phyloP scores from a whole-genome alignment of 257 asterid species.

The Solanum clarkiae region DNA sequence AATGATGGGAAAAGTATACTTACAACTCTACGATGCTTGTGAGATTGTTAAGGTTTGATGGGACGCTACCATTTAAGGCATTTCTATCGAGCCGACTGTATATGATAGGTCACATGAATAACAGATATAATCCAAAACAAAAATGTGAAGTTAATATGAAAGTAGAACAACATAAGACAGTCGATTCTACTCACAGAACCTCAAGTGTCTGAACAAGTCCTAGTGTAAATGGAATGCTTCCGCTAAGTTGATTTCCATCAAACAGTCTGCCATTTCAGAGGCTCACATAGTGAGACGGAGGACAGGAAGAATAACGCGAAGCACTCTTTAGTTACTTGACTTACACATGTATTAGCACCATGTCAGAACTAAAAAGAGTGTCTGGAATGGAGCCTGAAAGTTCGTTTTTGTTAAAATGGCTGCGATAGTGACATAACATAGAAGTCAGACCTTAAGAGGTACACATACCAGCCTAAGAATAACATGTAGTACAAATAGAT shows the following conservation, averaged over 20 bases:
- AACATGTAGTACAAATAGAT: neutral
- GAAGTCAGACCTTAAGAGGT: slow-evolving; percentile 11
- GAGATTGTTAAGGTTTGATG: slow-evolving; percentile 60
- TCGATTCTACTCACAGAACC: slow-evolving; percentile 75
- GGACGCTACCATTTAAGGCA: slow-evolving; percentile 42
- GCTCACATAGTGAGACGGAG: neutral
- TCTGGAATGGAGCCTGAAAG: slow-evolving; percentile 68
- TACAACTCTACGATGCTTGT: slow-evolving; percentile 64
- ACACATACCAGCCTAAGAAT: neutral
- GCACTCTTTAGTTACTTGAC: slow-evolving; percentile 7
- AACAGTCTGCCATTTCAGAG: slow-evolving; percentile 35
- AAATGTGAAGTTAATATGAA: neutral
- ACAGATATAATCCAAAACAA: neutral
- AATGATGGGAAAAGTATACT: slow-evolving; percentile 4
- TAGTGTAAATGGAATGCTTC: slow-evolving; percentile 63
- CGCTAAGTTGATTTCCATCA: slow-evolving; percentile 62
- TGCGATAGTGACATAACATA: slow-evolving; percentile 15
- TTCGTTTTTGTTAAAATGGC: slow-evolving; percentile 90
- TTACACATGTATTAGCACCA: slow-evolving; percentile 80
- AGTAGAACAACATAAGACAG: neutral
- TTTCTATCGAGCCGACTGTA: slow-evolving; percentile 87
- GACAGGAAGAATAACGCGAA: neutral
- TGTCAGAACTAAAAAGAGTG: slow-evolving; percentile 53
- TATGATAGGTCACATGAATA: neutral
- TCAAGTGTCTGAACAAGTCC: slow-evolving; percentile 70